phyloP scores from a whole-genome alignment of 257 asterid genomes.

The Leonotis leonurus region DNA sequence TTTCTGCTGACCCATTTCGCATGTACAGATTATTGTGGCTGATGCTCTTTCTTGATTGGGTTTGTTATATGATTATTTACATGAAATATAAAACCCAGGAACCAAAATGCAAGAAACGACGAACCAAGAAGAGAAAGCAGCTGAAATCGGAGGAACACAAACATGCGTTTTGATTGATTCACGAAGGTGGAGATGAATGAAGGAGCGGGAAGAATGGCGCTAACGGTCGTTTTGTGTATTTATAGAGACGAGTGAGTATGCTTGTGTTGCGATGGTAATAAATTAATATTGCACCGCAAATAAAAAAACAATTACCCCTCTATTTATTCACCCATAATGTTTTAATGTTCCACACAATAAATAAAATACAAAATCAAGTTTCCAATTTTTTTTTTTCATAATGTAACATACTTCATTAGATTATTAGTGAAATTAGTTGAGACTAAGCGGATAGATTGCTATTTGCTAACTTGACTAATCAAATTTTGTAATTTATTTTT shows the following conservation, averaged over 20 bases:
- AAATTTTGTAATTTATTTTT: no score
- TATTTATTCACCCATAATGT: no score
- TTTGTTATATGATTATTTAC: conserved; percentile 7
- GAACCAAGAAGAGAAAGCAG: conserved; percentile 10
- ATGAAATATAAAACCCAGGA: conserved; percentile 9
- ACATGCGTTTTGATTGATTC: conserved; percentile 15
- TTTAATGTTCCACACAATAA: no score
- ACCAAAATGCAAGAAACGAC: conserved; percentile 9
- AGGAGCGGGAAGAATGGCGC: conserved; percentile 23
- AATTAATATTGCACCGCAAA: no score
- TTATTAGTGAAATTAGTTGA: no score
- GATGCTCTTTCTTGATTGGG: background rate
- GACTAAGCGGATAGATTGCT: no score
- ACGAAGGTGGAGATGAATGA: conserved; percentile 9
- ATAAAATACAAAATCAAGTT: no score
- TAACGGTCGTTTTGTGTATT: conserved; percentile 15
- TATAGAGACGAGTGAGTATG: background rate
- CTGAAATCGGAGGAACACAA: conserved; percentile 9
- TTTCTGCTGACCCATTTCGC: conserved; percentile 45
- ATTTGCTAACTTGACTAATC: no score
- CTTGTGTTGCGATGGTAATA: background rate
- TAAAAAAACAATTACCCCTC: no score
- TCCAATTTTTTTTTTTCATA: no score
- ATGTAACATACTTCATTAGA: no score
- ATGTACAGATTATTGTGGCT: background rate